Percentiles rank a stretch among this genome's conserved stretches.
These are phyloP conservation scores for Fusarium chaquense DNA, from an alignment of 2,329 filamentous ascomycete genomes.

Conservation along the genomic window DNA sequence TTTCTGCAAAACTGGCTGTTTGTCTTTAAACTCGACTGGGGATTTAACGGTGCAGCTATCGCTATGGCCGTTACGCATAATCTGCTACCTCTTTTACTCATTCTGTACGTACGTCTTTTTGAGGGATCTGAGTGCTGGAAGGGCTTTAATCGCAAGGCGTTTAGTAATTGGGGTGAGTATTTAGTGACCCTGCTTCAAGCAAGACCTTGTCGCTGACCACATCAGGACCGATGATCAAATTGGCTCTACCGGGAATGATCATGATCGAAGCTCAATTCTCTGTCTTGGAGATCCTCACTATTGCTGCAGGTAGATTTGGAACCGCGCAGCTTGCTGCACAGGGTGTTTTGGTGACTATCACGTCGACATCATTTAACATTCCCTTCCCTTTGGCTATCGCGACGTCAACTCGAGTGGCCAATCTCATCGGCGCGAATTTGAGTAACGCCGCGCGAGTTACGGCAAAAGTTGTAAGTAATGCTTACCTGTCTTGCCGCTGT, in stretches of 20 bases:
- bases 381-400: conserved; percentile 93
- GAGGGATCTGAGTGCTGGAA: conserved; percentile 83
- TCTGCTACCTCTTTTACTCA: conserved; percentile 76
- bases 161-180: conserved; percentile 72
- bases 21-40: conserved; percentile 74
- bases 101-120: conserved; percentile 78
- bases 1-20: conserved; percentile 80
- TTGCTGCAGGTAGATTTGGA: conserved; percentile 81
- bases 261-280: conserved; percentile 94
- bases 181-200: rapidly evolving
- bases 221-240: conserved; percentile 75
- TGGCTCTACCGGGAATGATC: conserved; percentile 85
- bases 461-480: conserved; percentile 72
- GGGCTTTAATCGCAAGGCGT: conserved; percentile 75
- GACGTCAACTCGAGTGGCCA: conserved; percentile 85
- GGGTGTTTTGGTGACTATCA: conserved; percentile 81
- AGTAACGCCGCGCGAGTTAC: conserved; percentile 81
- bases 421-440: conserved; percentile 86
- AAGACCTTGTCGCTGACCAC: not conserved
- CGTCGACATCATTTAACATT: conserved; percentile 84
- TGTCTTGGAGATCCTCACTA: conserved; percentile 87
- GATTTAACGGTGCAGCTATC: conserved; percentile 82
- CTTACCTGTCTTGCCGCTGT: rapidly evolving
- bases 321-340: conserved; percentile 85
- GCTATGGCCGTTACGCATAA: conserved; percentile 82